These are phyloP conservation scores for Quercus gilva DNA, from an alignment of 306 rosid species.

Conservation along the genomic window DNA sequence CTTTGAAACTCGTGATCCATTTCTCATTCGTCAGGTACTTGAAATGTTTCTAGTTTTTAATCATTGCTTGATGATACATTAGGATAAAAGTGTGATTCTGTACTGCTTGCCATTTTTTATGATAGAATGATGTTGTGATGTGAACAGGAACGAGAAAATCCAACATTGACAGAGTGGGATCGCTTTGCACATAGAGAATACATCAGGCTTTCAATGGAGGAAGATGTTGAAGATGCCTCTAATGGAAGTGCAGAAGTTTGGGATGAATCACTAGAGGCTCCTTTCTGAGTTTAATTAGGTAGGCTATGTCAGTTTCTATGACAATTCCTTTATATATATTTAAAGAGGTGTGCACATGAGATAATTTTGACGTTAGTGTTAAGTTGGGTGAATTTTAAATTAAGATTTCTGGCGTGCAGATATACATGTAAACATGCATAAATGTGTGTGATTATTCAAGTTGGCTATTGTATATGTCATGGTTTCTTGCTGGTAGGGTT, in stretches of 20 bases:
- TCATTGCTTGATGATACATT: neutral
- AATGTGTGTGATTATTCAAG: neutral
- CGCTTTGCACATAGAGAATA: slow-evolving; percentile 99
- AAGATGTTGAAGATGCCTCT: slow-evolving; percentile 99
- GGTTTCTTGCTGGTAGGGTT: neutral
- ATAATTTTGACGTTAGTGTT: neutral
- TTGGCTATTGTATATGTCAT: neutral
- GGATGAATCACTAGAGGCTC: slow-evolving; percentile 99
- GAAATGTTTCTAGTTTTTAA: neutral
- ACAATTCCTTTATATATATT: neutral
- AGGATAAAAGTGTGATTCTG: neutral
- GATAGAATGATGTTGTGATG: slow-evolving; percentile 24
- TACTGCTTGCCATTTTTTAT: slow-evolving; percentile 20
- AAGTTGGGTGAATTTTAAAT: neutral
- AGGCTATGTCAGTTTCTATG: slow-evolving; percentile 28
- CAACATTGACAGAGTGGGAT: slow-evolving; percentile 99
- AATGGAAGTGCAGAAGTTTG: slow-evolving; percentile 99
- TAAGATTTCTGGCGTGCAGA: neutral
- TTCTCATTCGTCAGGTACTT: slow-evolving; percentile 96
- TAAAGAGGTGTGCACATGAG: neutral
- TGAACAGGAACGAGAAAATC: slow-evolving; percentile 98
- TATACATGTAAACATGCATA: neutral
- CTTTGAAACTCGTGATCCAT: slow-evolving; percentile 96
- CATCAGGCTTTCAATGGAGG: slow-evolving; percentile 99
- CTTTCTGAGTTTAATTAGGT: slow-evolving; percentile 66